A percentile compares a stretch with the other conserved stretches of the same genome.
Evolutionary conservation across 768 basidiomycete species (phyloP).

Genomic region (Dioszegia aurantiaca): DNA sequence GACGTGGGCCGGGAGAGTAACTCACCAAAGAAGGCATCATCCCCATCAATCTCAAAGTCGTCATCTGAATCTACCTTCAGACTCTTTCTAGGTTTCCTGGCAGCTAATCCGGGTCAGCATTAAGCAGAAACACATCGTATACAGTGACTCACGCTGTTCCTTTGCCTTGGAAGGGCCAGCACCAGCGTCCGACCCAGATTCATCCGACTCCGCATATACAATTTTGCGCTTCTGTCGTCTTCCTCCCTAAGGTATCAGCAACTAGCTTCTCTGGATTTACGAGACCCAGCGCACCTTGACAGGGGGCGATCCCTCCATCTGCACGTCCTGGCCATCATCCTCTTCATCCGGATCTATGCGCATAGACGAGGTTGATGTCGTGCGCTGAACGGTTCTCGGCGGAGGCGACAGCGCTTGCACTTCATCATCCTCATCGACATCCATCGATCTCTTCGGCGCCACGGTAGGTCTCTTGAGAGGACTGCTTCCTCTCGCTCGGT

Average conservation of each 20-base stretch:
- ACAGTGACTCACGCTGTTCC: not conserved
- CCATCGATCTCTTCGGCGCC: not conserved
- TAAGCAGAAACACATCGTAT: too few species aligned
- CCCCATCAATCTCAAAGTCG: constrained; percentile 44
- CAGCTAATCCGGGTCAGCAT: constrained; percentile 3
- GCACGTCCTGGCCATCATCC: constrained; percentile 21
- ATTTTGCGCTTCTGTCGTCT: constrained; percentile 39
- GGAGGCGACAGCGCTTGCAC: constrained; percentile 36
- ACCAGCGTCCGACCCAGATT: constrained; percentile 23
- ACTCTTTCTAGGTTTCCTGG: constrained; percentile 41
- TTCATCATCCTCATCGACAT: constrained; percentile 12
- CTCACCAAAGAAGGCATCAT: constrained; percentile 46
- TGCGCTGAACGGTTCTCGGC: constrained; percentile 16
- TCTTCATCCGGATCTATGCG: constrained; percentile 11
- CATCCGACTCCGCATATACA: constrained; percentile 41
- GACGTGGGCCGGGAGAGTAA: not conserved
- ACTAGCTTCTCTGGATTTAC: not conserved
- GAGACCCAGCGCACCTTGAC: constrained; percentile 27
- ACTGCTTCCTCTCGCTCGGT: constrained; percentile 17
- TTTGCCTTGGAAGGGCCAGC: constrained; percentile 1
- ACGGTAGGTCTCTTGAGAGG: constrained; percentile 27
- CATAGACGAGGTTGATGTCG: constrained; percentile 10
- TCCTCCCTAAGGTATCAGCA: constrained; percentile 20
- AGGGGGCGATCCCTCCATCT: constrained; percentile 40
- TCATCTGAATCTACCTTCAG: constrained; percentile 45